These are phyloP conservation scores for Neonectria coccinea DNA, from an alignment of 2,329 filamentous ascomycete genomes.

Conservation along the genomic window DNA sequence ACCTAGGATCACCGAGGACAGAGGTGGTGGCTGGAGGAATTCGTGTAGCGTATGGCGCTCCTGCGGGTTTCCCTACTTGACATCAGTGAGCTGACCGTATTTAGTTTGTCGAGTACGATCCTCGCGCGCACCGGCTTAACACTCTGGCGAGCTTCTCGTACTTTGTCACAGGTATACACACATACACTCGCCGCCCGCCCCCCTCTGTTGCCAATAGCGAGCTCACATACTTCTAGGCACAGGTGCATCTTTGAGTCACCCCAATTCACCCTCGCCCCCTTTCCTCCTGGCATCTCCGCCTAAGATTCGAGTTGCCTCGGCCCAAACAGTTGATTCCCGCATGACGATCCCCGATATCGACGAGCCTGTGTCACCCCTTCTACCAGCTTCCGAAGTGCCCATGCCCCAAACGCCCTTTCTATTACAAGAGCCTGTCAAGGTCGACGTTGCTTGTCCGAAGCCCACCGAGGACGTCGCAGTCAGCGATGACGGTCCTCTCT, in stretches of 20 bases:
- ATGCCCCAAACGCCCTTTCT: constrained; percentile 42
- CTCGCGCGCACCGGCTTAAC: constrained; percentile 87
- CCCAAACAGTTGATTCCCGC: constrained; percentile 87
- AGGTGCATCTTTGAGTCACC: constrained; percentile 62
- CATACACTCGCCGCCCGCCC: constrained; percentile 36
- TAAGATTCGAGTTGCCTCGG: constrained; percentile 84
- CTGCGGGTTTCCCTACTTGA: constrained; percentile 5
- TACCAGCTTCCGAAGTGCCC: constrained; percentile 53
- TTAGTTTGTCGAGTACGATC: constrained; percentile 96
- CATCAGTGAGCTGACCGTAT: constrained; percentile 41
- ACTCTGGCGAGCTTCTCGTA: constrained; percentile 94
- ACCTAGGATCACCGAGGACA: constrained; percentile 83
- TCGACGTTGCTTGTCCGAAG: constrained; percentile 88
- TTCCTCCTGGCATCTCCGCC: constrained; percentile 79
- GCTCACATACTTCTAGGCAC: constrained; percentile 55
- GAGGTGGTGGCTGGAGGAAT: constrained; percentile 93
- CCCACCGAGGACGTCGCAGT: constrained; percentile 87
- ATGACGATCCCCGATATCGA: constrained; percentile 78
- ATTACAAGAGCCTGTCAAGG: constrained; percentile 72
- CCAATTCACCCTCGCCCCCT: constrained; percentile 76
- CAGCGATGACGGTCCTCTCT: constrained; percentile 92
- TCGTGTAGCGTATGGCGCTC: constrained; percentile 79
- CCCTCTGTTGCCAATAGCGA: constrained; percentile 7
- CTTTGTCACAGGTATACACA: constrained; percentile 84
- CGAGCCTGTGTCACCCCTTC: constrained; percentile 67